Conservation (phyloP, 306 rosid species). For the Glycine soja region DNA sequence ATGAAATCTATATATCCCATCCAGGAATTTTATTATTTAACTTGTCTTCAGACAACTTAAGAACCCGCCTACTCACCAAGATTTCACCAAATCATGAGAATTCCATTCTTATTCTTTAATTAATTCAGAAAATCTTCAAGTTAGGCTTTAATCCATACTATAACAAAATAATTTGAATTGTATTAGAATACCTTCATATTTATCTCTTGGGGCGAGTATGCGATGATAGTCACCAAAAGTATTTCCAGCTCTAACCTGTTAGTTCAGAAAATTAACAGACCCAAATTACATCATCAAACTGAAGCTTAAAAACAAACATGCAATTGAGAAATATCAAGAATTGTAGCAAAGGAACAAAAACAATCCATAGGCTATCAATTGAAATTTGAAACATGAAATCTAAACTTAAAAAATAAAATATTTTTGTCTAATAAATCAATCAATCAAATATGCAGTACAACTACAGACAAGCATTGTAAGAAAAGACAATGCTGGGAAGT, state of each 20-base stretch:
- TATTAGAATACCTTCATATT: slow-evolving; percentile 65
- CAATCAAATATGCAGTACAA: not conserved
- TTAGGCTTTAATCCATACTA: slow-evolving; percentile 13
- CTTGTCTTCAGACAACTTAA: slow-evolving; percentile 19
- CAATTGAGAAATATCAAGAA: slow-evolving; percentile 21
- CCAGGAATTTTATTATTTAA: not conserved
- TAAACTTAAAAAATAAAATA: not conserved
- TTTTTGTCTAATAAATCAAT: not conserved
- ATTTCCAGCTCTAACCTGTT: slow-evolving; percentile 69
- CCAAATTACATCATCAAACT: slow-evolving; percentile 33
- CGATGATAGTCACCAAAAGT: slow-evolving; percentile 75
- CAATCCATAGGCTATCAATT: not conserved
- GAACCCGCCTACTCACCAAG: slow-evolving; percentile 12
- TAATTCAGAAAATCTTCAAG: slow-evolving; percentile 10
- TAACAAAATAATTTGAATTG: slow-evolving; percentile 1
- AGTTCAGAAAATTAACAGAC: slow-evolving; percentile 31
- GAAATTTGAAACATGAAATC: not conserved
- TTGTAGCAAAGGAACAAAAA: not conserved
- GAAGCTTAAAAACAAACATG: slow-evolving; percentile 41
- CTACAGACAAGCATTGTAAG: no score
- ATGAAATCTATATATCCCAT: slow-evolving; percentile 17
- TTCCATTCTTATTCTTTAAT: not conserved
- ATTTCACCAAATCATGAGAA: slow-evolving; percentile 22
- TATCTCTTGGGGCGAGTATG: slow-evolving; percentile 68
- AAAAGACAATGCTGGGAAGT: no score